These are phyloP conservation scores for Herpetomonas samuelpessoai DNA, from an alignment of 208 protist genomes.

Conservation along the genomic window DNA sequence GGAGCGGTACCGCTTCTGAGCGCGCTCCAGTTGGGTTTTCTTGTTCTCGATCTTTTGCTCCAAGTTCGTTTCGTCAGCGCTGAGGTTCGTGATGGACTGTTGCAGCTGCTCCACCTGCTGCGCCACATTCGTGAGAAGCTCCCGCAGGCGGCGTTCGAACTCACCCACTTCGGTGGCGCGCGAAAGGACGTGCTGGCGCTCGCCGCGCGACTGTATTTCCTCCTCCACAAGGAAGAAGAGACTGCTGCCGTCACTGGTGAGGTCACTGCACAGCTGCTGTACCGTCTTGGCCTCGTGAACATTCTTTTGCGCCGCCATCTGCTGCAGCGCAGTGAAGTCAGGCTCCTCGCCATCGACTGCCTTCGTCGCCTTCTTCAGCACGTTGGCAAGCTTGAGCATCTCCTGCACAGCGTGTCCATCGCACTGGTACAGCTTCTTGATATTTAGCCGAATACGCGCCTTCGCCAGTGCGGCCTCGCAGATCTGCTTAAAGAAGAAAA, in stretches of 20 bases:
- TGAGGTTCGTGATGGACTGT: slow-evolving; percentile 82
- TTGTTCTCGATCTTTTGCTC: slow-evolving; percentile 97
- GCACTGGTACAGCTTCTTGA: slow-evolving; percentile 94
- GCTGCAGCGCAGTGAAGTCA: slow-evolving; percentile 73
- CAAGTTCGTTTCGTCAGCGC: slow-evolving; percentile 89
- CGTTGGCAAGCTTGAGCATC: slow-evolving; percentile 92
- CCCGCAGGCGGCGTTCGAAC: slow-evolving; percentile 87
- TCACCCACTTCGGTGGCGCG: slow-evolving; percentile 87
- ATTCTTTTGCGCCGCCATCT: slow-evolving; percentile 84
- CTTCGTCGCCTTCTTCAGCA: slow-evolving; percentile 89
- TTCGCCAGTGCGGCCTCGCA: slow-evolving; percentile 82
- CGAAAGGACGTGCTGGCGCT: slow-evolving; percentile 82
- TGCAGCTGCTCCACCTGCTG: slow-evolving; percentile 86
- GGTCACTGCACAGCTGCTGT: slow-evolving; percentile 87
- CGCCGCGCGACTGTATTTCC: slow-evolving; percentile 61
- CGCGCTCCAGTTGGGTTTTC: slow-evolving; percentile 89
- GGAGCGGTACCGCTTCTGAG: slow-evolving; percentile 88
- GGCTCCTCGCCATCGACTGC: slow-evolving; percentile 68
- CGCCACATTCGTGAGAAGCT: slow-evolving; percentile 61
- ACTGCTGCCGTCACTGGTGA: slow-evolving; percentile 84
- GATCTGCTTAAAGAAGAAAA: slow-evolving; percentile 93
- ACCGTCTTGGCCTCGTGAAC: slow-evolving; percentile 83
- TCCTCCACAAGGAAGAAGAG: slow-evolving; percentile 89
- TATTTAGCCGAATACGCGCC: slow-evolving; percentile 92
- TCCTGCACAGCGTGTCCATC: slow-evolving; percentile 96